Evolutionary conservation across 2,329 filamentous ascomycete genomes (phyloP), one percentile per base, ranked within the genome.

Genomic region (Cercospora sesami): DNA sequence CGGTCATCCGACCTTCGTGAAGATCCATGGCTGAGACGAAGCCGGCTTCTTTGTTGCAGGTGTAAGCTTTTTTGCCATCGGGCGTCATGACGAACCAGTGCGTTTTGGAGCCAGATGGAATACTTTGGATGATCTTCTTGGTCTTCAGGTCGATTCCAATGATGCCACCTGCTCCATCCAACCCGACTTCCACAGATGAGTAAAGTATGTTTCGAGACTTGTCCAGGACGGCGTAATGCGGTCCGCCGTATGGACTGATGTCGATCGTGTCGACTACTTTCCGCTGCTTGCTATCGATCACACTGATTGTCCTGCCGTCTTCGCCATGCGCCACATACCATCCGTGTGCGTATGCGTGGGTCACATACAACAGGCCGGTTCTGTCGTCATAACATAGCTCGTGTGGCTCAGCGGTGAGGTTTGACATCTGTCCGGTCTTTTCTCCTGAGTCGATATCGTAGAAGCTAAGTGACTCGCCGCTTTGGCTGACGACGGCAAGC

Each of bases 31-130:
- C 48, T 16, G 48, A 55, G 23, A 55, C 48, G 14, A 55, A 55
- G 12, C 48, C 48, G 14, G 23, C 48, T 55, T 55, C 48, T 28
- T 55, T 55, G 23, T 55, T 55, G 23, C 48, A 55, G 4, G 48
- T 55, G 14, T 55, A 55, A 4, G 48, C 48, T 30, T 55, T 55
- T 10, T 28, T 55, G 12, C 23, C 48, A 9, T 55, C 48, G 14
- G 48, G 48, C 5, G 48, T 55, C 48, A 55, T 55, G 48, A 55
- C 48, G 23, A 55, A 55, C 48, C 48, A 55, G 48, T 55, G 48
- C 1, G 48, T 55, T 30, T 55, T 55, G 5, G 48, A 23, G 21
- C 23, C 23, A 2, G 48, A 28, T 16, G 48, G 23, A 2, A 55
- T 55, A 10, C 4, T 14, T 8, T 28, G 48, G 48, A 55, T n/a